These are phyloP conservation scores for Chalciporus sphaerocephalus DNA, from an alignment of 768 basidiomycete genomes.

Conservation along the genomic window DNA sequence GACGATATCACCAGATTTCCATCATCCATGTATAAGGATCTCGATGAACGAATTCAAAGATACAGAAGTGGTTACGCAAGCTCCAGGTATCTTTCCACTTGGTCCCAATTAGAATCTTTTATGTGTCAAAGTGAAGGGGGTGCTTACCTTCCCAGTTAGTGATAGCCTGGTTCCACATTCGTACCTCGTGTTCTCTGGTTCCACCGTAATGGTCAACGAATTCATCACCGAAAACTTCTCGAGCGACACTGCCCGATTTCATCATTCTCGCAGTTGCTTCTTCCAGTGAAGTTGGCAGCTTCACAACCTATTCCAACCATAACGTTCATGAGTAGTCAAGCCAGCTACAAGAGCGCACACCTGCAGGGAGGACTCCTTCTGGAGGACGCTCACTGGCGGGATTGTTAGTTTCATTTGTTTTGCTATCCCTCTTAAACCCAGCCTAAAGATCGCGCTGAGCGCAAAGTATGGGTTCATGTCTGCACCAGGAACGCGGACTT, in stretches of 20 bases:
- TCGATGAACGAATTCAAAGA: not conserved
- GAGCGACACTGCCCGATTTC: conserved; percentile 69
- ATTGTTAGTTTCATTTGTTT: conserved; percentile 63
- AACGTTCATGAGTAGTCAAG: not conserved
- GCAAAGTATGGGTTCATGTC: conserved; percentile 95
- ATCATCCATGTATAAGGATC: not conserved
- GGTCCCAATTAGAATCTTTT: conserved; percentile 9
- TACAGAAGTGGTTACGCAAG: conserved; percentile 46
- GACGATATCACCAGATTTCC: not conserved
- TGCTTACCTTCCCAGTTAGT: conserved; percentile 89
- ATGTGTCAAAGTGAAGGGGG: not conserved
- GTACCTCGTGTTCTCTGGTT: conserved; percentile 90
- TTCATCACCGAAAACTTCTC: conserved; percentile 81
- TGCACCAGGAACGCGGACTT: conserved; percentile 92
- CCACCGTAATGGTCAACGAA: conserved; percentile 96
- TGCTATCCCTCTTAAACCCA: conserved; percentile 86
- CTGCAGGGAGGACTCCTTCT: conserved; percentile 43
- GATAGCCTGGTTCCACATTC: conserved; percentile 81
- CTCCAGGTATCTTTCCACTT: conserved; percentile 85
- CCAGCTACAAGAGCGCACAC: conserved; percentile 43
- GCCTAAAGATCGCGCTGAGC: conserved; percentile 78
- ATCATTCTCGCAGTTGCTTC: conserved; percentile 80
- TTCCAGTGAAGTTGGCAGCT: conserved; percentile 77
- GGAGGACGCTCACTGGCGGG: conserved; percentile 55
- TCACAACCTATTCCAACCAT: conserved; percentile 47